These are phyloP conservation scores for Cylindrotheca closterium DNA, from an alignment of 108 stramenopile species.

Conservation along the genomic window DNA sequence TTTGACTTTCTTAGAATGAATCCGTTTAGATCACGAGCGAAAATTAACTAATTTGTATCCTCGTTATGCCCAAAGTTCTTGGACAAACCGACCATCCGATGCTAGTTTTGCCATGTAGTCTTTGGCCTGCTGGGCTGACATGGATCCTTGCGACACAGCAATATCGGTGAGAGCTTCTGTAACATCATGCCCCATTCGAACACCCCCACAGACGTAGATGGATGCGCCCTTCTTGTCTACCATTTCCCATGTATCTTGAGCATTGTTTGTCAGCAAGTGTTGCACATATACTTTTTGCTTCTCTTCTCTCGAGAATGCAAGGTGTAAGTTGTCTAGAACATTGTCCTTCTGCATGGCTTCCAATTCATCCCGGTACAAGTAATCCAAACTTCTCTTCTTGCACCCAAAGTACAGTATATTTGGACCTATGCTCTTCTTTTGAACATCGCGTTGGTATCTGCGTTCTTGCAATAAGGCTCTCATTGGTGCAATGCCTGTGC, in stretches of 20 bases:
- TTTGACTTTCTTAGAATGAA: no score
- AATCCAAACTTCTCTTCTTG: constrained; percentile 80
- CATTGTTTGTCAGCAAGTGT: constrained; percentile 69
- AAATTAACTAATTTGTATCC: no score
- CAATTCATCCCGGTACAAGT: constrained; percentile 92
- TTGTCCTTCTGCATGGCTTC: constrained; percentile 58
- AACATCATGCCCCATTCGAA: constrained; percentile 87
- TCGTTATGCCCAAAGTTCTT: constrained; percentile 86
- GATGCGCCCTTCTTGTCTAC: constrained; percentile 56
- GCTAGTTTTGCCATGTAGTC: constrained; percentile 64
- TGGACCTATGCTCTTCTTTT: constrained; percentile 37
- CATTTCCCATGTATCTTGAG: constrained; percentile 68
- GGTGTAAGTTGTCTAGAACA: constrained; percentile 62
- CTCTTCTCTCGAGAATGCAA: constrained; percentile 91
- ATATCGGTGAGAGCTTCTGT: constrained; percentile 69
- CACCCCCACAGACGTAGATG: constrained; percentile 91
- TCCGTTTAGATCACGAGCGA: no score
- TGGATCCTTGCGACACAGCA: constrained; percentile 41
- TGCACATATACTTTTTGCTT: constrained; percentile 95
- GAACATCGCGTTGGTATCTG: constrained; percentile 35
- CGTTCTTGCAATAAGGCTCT: constrained; percentile 92
- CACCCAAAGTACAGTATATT: constrained; percentile 98
- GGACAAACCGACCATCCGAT: constrained; percentile 69
- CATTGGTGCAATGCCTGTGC: constrained; percentile 98
- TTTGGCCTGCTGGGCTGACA: constrained; percentile 64